Evolutionary conservation across 257 asterid genomes (phyloP).

Genomic region (Anisodus tanguticus): DNA sequence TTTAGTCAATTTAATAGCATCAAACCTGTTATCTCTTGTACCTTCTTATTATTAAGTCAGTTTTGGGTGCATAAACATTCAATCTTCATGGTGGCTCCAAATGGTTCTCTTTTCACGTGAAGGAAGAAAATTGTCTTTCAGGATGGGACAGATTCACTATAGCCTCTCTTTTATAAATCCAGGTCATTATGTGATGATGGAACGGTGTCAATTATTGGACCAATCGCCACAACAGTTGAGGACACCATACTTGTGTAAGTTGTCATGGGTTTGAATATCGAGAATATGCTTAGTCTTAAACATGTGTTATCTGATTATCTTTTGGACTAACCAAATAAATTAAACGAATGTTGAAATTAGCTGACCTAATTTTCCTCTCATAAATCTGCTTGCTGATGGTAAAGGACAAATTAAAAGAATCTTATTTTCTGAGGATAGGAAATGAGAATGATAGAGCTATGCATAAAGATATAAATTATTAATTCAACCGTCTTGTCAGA

Average conservation of each 20-base stretch:
- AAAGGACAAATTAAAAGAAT: conserved; percentile 10
- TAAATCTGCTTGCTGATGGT: background rate
- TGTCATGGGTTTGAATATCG: conserved; percentile 29
- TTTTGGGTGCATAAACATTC: conserved; percentile 10
- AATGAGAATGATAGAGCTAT: conserved; percentile 1
- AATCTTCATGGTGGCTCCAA: conserved; percentile 32
- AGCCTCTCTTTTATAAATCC: conserved; percentile 36
- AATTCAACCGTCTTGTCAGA: conserved; percentile 1
- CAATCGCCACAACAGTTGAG: conserved; percentile 85
- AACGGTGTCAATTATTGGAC: conserved; percentile 91
- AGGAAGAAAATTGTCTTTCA: background rate
- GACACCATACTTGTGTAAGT: conserved; percentile 93
- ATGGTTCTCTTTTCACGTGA: background rate
- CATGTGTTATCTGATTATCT: background rate
- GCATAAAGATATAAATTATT: background rate
- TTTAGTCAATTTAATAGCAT: background rate
- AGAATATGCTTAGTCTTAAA: conserved; percentile 4
- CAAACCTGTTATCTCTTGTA: background rate
- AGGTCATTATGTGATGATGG: conserved; percentile 86
- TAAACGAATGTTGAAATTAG: background rate
- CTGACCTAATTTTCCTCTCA: conserved; percentile 7
- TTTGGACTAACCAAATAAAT: background rate
- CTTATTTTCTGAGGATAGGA: background rate
- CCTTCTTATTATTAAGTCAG: conserved; percentile 1
- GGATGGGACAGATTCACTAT: conserved; percentile 11